phyloP scores from a whole-genome alignment of 202 grass and related monocot genomes.

The Carex arenaria region DNA sequence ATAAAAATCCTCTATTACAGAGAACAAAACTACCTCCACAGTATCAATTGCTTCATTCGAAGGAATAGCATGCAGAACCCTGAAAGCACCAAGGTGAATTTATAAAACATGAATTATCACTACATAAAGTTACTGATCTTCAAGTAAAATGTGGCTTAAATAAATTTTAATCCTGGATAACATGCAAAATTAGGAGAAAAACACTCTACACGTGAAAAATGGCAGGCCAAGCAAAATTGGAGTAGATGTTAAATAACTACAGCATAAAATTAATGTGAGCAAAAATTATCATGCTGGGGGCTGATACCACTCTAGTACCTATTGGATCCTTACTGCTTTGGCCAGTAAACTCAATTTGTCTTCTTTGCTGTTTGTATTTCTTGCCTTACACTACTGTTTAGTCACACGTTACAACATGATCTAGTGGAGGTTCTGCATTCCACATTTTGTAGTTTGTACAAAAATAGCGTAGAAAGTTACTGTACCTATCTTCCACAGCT shows the following conservation, averaged over 20 bases:
- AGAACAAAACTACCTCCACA: constrained; percentile 61
- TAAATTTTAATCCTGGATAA: not conserved
- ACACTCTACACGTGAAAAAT: not conserved
- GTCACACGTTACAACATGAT: not conserved
- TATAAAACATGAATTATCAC: not conserved
- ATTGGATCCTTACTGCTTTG: not conserved
- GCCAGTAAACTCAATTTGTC: not conserved
- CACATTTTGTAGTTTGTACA: constrained; percentile 9
- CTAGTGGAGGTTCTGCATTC: not conserved
- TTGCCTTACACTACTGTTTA: not conserved
- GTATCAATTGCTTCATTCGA: constrained; percentile 78
- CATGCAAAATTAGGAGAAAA: not conserved
- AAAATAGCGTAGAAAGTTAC: not conserved
- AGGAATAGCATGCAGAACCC: constrained; percentile 83
- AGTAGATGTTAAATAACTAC: not conserved
- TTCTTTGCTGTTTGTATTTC: not conserved
- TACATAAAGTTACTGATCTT: not conserved
- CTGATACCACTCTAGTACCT: not conserved
- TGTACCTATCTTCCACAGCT: constrained; percentile 85
- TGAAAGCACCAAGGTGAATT: constrained; percentile 27
- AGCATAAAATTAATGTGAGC: not conserved
- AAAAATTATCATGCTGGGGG: not conserved
- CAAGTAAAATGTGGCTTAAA: not conserved
- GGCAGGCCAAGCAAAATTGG: not conserved
- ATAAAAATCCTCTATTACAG: constrained; percentile 6